Percentiles rank a stretch among this genome's conserved stretches.
phyloP scores from a whole-genome alignment of 495 filamentous ascomycete species.

The Margaritispora aquatica region DNA sequence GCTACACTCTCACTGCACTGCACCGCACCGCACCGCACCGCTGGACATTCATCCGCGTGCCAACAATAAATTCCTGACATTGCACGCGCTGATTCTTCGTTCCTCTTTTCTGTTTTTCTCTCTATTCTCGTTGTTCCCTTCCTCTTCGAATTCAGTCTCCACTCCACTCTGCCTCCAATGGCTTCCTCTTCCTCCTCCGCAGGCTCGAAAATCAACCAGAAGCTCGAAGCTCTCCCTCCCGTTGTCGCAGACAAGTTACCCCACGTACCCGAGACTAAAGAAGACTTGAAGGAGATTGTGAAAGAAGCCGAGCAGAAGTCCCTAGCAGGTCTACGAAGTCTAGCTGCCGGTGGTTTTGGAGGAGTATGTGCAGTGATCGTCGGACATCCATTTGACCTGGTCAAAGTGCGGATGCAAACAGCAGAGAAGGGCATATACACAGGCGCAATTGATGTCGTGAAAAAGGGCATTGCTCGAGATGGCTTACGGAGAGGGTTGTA shows the following conservation, averaged over 20 bases:
- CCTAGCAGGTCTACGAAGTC: constrained; percentile 56
- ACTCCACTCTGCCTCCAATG: constrained; percentile 17
- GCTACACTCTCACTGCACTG: too few species aligned
- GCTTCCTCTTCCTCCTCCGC: constrained; percentile 29
- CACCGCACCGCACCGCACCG: background rate
- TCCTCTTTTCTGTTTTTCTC: background rate
- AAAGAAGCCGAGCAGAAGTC: constrained; percentile 42
- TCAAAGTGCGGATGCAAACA: constrained; percentile 96
- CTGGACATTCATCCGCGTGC: background rate
- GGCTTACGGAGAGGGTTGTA: constrained; percentile 80
- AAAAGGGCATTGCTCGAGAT: constrained; percentile 80
- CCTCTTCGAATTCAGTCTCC: background rate
- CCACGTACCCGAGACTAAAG: constrained; percentile 45
- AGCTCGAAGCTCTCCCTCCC: constrained; percentile 27
- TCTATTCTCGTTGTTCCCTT: background rate
- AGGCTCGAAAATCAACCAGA: constrained; percentile 27
- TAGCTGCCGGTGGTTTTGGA: constrained; percentile 86
- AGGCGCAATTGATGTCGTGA: constrained; percentile 85
- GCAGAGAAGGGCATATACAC: constrained; percentile 90
- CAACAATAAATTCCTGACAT: background rate
- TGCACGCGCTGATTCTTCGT: too few species aligned
- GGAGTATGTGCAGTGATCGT: constrained; percentile 90
- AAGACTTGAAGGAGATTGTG: constrained; percentile 42
- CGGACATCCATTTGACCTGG: constrained; percentile 94
- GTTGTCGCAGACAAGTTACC: constrained; percentile 39